Evolutionary conservation across 2,329 filamentous ascomycete genomes (phyloP), one percentile per base, ranked within the genome.

Genomic region (Pseudocercospora musae): DNA sequence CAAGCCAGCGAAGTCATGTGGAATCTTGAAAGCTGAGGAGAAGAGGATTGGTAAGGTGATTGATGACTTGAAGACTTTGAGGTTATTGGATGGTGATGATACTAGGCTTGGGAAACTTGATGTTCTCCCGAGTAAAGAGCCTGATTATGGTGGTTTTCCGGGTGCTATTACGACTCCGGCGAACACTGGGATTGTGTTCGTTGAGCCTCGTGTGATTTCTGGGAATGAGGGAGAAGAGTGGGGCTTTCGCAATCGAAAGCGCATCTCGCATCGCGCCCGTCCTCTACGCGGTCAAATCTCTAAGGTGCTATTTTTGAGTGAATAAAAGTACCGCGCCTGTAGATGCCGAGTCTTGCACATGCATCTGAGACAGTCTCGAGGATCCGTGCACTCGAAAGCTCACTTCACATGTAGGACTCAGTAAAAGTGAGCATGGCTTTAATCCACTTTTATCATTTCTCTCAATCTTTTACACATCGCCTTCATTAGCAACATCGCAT

Each of bases 61-160:
- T n/a, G 23, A 6, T 25, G 23, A 25, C 3, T 25, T 81, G 54
- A 67, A 65, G 21, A 79, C 77, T 0, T 53, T 76, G 60, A 72
- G 78, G 27, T 65, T 70, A 18, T 62, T 82, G 21, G 78, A 79
- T 59, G 79, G 80, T 0, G 80, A 82, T 31, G 80, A 82, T 73
- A 81, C 79, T 4, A 68, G 78, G 25, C 80, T 78, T 66, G 82
- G 83, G 1, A 73, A 74, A 52, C 80, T 78, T 55, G 69, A 78
- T 21, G 82, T 85, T 66, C 86, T 86, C 84, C 84, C 82, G 0
- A 83, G 80, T 61, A 80, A 84, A 31, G 77, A 84, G 33, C 82
- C 82, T 0, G 82, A 85, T 63, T 85, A 85, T 68, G 83, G 83
- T 1, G 81, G 80, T 0, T 85, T 85, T 61, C 82, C 82, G 0